Evolutionary conservation across 2,329 filamentous ascomycete species (phyloP), one percentile per base, ranked within the genome.

Genomic region (Stachybotrys chartarum): DNA sequence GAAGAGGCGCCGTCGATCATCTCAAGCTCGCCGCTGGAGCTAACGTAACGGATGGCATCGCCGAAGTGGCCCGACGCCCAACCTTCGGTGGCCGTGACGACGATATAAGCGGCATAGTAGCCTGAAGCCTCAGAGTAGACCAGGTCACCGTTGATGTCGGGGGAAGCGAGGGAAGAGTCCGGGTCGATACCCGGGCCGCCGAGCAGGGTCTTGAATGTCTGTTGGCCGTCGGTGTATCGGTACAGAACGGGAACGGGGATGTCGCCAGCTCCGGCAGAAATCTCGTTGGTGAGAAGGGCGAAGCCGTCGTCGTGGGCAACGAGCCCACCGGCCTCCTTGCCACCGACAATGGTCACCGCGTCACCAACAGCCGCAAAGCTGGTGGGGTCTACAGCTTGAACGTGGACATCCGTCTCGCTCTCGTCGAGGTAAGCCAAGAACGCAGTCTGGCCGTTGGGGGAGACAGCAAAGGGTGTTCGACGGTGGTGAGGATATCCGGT

Each of bases 231-330:
- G 35, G 77, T 80, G 64, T 79, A 84, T 54, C 81, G 76, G 68
- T 85, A 83, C n/a, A 86, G 70, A 2, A 80, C 78, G 14, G 82
- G 70, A 10, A 85, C 77, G 1, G 81, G 80, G 5, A 75, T 75
- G 1, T 78, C 76, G 55, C 80, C 72, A 5, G 75, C 60, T 16
- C 78, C 78, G 24, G 75, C 76, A 1, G 77, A 74, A 60, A 82
- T 69, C 63, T 82, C 81, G 68, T 83, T 83, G 46, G 81, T 83
- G 51, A 86, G 68, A 31, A 85, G 67, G n/a, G 82, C 82, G 58
- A 86, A 86, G 3, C 82, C 83, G 64, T 86, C 81, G 65, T 85
- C 79, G 62, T 85, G 82, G 16, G 82, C 82, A 48, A 85, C 78
- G 1, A 86, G 74, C 50, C 83, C 83, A 54, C 81, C 80, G 5